Conservation (phyloP, 192 early-diverging fungal species). For the Coemansia guatemalensis region DNA sequence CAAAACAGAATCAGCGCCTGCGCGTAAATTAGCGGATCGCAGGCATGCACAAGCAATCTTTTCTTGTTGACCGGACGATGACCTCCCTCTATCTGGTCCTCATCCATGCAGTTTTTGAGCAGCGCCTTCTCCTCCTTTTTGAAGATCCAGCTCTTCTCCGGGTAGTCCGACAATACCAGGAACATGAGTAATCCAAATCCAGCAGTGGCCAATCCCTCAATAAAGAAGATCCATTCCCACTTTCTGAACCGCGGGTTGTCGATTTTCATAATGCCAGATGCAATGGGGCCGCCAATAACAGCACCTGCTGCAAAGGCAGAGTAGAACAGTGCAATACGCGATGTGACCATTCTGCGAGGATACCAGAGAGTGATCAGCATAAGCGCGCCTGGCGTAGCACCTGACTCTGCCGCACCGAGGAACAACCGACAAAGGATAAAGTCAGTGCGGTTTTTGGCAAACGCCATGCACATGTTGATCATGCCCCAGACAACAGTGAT, state of each 20-base stretch:
- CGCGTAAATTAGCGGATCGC: slow-evolving; percentile 36
- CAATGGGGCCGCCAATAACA: slow-evolving; percentile 42
- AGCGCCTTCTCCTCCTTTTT: slow-evolving; percentile 28
- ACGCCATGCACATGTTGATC: slow-evolving; percentile 52
- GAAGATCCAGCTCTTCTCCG: slow-evolving; percentile 42
- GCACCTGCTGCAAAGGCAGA: slow-evolving; percentile 44
- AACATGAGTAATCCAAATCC: slow-evolving; percentile 37
- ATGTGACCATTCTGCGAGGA: slow-evolving; percentile 46
- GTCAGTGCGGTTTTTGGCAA: slow-evolving; percentile 46
- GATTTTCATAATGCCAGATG: slow-evolving; percentile 43
- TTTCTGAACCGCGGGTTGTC: slow-evolving; percentile 23
- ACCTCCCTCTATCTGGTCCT: slow-evolving; percentile 37
- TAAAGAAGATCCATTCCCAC: slow-evolving; percentile 54
- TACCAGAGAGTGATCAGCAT: slow-evolving; percentile 52
- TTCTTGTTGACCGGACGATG: slow-evolving; percentile 28
- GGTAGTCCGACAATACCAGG: slow-evolving; percentile 40
- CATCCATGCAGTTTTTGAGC: slow-evolving; percentile 26
- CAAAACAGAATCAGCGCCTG: slow-evolving; percentile 41
- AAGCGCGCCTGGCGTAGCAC: slow-evolving; percentile 42
- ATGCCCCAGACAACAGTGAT: slow-evolving; percentile 50
- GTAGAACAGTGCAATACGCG: slow-evolving; percentile 42
- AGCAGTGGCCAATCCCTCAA: slow-evolving; percentile 42
- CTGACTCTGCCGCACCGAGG: slow-evolving; percentile 46
- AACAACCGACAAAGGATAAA: slow-evolving; percentile 43
- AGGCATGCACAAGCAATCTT: slow-evolving; percentile 14